A percentile compares a stretch with the other conserved stretches of the same genome.
phyloP scores from a whole-genome alignment of 2,329 filamentous ascomycete species.

The Teratosphaeriaceae sp. region DNA sequence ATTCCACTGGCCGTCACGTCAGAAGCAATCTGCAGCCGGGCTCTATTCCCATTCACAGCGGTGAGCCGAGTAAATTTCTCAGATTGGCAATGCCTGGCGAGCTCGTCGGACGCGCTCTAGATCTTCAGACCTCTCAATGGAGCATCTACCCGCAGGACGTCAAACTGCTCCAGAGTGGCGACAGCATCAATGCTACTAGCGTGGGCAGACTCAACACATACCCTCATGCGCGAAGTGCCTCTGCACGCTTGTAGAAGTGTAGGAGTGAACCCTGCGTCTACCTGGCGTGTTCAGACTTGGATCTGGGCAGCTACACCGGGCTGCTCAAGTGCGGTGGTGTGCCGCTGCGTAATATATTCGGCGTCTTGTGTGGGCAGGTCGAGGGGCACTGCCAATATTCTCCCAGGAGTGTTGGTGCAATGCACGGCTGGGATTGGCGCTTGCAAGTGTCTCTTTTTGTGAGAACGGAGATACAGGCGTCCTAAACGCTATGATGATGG shows the following conservation, averaged over 20 bases:
- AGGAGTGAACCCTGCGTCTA: slow-evolving; percentile 37
- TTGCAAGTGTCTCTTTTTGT: too few species aligned
- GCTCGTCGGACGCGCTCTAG: slow-evolving; percentile 15
- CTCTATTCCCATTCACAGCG: slow-evolving; percentile 20
- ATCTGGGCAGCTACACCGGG: slow-evolving; percentile 28
- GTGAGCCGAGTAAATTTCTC: slow-evolving; percentile 14
- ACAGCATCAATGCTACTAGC: slow-evolving; percentile 14
- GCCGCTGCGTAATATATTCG: slow-evolving; percentile 44
- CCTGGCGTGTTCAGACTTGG: slow-evolving; percentile 29
- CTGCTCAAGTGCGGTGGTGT: slow-evolving; percentile 16
- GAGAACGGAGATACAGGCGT: slow-evolving; percentile 40
- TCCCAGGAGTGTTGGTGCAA: slow-evolving; percentile 49
- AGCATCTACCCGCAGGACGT: slow-evolving; percentile 20
- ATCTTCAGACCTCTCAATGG: slow-evolving; percentile 17
- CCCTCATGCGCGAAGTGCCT: slow-evolving; percentile 41
- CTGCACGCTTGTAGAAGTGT: slow-evolving; percentile 35
- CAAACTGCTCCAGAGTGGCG: slow-evolving; percentile 16
- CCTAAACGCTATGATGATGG: slow-evolving; percentile 39
- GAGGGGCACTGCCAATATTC: slow-evolving; percentile 43
- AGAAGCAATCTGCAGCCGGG: slow-evolving; percentile 16
- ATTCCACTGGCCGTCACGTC: slow-evolving; percentile 17
- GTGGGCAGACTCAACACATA: slow-evolving; percentile 29
- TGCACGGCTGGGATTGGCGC: too few species aligned
- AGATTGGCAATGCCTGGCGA: slow-evolving; percentile 9
- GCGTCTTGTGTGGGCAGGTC: slow-evolving; percentile 57